phyloP scores from a whole-genome alignment of 257 asterid genomes.

The Solanum tarapatanum region DNA sequence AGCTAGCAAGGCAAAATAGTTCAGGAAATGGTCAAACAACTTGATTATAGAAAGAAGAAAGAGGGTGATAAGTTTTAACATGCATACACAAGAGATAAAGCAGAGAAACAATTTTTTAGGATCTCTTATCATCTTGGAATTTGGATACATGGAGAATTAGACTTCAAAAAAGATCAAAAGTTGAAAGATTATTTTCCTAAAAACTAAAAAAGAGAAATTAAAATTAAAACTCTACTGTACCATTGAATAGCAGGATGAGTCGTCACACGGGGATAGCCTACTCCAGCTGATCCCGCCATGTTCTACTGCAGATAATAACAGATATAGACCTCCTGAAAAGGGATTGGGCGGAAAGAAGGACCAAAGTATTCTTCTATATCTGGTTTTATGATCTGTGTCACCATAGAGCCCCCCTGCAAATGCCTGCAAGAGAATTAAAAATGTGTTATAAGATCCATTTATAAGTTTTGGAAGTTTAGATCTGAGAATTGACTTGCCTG shows the following conservation, averaged over 20 bases:
- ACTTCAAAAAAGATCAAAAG: not conserved
- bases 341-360: conserved; percentile 34
- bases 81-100: not conserved
- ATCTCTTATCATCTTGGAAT: not conserved
- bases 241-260: not conserved
- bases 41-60: not conserved
- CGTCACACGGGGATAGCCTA: not conserved
- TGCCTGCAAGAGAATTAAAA: conserved; percentile 2
- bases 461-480: not conserved
- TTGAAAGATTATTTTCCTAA: not conserved
- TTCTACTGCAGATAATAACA: not conserved
- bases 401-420: not conserved
- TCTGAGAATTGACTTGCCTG: conserved; percentile 12
- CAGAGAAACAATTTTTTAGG: not conserved
- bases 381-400: not conserved
- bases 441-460: not conserved
- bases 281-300: conserved; percentile 11
- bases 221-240: conserved; percentile 8
- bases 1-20: conserved; percentile 4
- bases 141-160: not conserved
- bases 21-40: not conserved
- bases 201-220: not conserved
- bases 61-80: not conserved
- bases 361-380: conserved; percentile 12
- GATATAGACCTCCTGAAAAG: conserved; percentile 8